phyloP scores from a whole-genome alignment of 2,329 filamentous ascomycete species.

The Penicillium expansum region DNA sequence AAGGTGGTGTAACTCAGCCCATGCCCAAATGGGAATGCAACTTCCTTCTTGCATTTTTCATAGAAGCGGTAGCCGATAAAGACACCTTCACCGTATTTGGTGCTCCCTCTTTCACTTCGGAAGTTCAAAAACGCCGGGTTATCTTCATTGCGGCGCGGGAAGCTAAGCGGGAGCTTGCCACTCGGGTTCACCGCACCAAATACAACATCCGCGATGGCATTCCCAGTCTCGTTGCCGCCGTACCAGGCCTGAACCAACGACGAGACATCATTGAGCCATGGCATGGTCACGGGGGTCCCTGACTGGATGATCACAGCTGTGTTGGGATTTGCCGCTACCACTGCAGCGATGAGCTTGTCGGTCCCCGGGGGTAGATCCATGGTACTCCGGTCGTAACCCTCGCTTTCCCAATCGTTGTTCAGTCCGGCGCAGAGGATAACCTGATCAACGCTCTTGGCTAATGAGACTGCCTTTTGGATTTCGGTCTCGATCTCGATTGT shows the following conservation, averaged over 20 bases:
- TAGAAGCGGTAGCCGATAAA: slow-evolving; percentile 52
- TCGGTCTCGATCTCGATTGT: neutral
- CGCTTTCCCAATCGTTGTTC: slow-evolving; percentile 22
- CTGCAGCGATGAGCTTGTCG: slow-evolving; percentile 55
- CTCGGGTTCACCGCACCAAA: slow-evolving; percentile 66
- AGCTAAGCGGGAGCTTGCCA: slow-evolving; percentile 66
- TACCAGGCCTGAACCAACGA: slow-evolving; percentile 70
- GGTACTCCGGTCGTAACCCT: slow-evolving; percentile 4
- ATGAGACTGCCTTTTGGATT: slow-evolving; percentile 55
- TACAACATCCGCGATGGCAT: slow-evolving; percentile 67
- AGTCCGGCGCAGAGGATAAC: slow-evolving; percentile 69
- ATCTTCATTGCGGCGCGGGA: slow-evolving; percentile 59
- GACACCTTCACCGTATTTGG: slow-evolving; percentile 55
- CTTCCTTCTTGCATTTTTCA: neutral
- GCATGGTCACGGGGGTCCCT: slow-evolving; percentile 57
- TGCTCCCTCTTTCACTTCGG: slow-evolving; percentile 50
- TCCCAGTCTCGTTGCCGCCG: slow-evolving; percentile 71
- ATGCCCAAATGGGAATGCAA: neutral
- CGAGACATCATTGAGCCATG: slow-evolving; percentile 32
- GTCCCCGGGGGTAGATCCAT: slow-evolving; percentile 30
- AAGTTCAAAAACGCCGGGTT: slow-evolving; percentile 69
- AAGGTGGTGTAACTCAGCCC: neutral
- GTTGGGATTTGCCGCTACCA: slow-evolving; percentile 60
- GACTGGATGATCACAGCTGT: slow-evolving; percentile 68
- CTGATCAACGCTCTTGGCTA: slow-evolving; percentile 68